Evolutionary conservation across 306 rosid genomes (phyloP), one percentile per base, ranked within the genome.

Genomic region (Dalbergia oliveri): DNA sequence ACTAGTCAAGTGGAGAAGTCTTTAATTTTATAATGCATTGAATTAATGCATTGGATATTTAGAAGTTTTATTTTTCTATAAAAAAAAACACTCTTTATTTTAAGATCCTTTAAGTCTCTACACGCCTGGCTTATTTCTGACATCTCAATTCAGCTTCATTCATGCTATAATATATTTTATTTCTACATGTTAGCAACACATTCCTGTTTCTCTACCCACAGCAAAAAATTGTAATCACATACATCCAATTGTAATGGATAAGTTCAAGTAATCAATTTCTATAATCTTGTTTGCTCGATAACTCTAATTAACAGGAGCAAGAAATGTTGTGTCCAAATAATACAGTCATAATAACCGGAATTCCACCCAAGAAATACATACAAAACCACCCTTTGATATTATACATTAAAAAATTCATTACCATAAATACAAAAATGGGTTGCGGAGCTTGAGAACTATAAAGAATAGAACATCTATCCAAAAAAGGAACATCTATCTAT

Each of bases 361-460:
- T 31, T 57, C 58, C 65, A 45, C 70, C 26, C 14, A 66, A 68
- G 23, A 68, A 69, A 43, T 43, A 82, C 54, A 63, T 0, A 5
- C 11, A 44, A 77, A 77, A 43, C 57, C 8, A 9, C 37, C 64
- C 72, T 58, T 66, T 31, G 5, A 13, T 43, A 54, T 13, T 62
- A 61, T 53, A 71, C 74, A 77, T 70, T 14, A 37, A 34, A 70
- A 13, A 69, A 63, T 70, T 70, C 69, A 68, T 44, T 3, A 35
- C 26, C 65, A 41, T 26, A 23, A 26, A 67, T 65, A 64, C 68
- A 81, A 80, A 79, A 80, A 73, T 73, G 86, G 65, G 69, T 21
- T 12, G 53, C 69, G 69, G 18, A 50, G 21, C 47, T 69, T 34
- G 10, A n/a, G 23, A 66, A 31, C 11, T 5, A 47, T 43, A 49